Evolutionary conservation across 169 alveolate species (phyloP).

Genomic region (Plasmodium cynomolgi): DNA sequence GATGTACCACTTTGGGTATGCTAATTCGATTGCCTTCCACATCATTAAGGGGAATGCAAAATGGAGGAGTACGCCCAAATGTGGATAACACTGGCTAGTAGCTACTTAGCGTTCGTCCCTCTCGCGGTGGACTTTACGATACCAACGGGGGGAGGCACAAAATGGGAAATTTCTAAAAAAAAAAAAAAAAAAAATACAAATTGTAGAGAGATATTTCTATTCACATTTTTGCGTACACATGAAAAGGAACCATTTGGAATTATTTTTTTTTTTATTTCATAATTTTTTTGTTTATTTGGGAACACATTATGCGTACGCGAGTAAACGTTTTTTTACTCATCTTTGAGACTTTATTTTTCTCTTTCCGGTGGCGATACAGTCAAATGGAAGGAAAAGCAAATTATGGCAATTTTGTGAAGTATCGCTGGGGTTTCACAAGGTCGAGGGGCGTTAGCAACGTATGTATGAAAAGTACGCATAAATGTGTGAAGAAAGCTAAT

Average conservation of each 20-base stretch:
- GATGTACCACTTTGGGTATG: too few species aligned
- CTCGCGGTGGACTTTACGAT: not conserved
- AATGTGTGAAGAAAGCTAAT: not conserved
- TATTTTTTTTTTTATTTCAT: not conserved
- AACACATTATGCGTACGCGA: not conserved
- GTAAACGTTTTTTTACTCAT: not conserved
- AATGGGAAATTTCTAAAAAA: not conserved
- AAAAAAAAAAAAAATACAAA: not conserved
- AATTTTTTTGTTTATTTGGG: not conserved
- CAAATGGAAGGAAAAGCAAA: not conserved
- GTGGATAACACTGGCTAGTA: not conserved
- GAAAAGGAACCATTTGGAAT: not conserved
- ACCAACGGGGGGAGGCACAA: not conserved
- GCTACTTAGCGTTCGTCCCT: not conserved
- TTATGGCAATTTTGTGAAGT: not conserved
- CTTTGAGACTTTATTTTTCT: not conserved
- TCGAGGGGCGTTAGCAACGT: not conserved
- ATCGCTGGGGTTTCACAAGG: not conserved
- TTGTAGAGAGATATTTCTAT: not conserved
- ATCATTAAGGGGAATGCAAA: not conserved
- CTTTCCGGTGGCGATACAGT: not conserved
- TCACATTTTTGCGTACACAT: not conserved
- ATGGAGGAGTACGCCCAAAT: not conserved
- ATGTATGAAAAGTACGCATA: not conserved
- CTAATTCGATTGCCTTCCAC: not conserved